These are phyloP conservation scores for Quercus ilex DNA, from an alignment of 306 rosid genomes.

Conservation along the genomic window DNA sequence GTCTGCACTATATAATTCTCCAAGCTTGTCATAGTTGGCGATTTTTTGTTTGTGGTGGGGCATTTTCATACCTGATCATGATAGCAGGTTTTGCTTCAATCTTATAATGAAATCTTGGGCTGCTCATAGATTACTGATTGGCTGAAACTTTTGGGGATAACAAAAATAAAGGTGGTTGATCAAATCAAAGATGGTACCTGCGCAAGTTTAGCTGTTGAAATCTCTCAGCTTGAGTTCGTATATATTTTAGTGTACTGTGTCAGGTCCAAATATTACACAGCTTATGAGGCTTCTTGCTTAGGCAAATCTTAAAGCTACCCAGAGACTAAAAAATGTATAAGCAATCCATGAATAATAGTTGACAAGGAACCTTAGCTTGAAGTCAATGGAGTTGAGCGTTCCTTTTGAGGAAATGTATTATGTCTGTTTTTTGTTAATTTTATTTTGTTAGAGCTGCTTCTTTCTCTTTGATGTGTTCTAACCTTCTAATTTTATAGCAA, in stretches of 20 bases:
- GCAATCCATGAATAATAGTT: conserved; percentile 34
- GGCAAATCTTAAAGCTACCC: conserved; percentile 37
- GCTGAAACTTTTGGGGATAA: conserved; percentile 14
- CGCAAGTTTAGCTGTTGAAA: conserved; percentile 3
- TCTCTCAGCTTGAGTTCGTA: neutral
- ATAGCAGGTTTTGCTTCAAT: conserved; percentile 5
- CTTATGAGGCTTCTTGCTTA: conserved; percentile 32
- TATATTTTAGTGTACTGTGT: conserved; percentile 15
- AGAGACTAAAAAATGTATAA: conserved; percentile 28
- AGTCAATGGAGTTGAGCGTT: conserved; percentile 22
- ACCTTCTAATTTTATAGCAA: neutral
- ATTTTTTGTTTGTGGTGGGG: neutral
- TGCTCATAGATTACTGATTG: neutral
- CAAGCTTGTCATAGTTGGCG: conserved; percentile 16
- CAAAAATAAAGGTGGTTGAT: neutral
- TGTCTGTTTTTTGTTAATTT: neutral
- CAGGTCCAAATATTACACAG: conserved; percentile 25
- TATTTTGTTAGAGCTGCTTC: neutral
- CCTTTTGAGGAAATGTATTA: neutral
- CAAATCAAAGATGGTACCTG: neutral
- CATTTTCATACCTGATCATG: conserved; percentile 2
- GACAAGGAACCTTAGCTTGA: conserved; percentile 32
- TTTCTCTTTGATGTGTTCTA: neutral
- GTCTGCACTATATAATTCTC: conserved; percentile 25
- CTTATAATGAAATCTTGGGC: conserved; percentile 4